A percentile compares a stretch with the other conserved stretches of the same genome.
Conservation (phyloP, 2,329 filamentous ascomycete species). For the Hymenoscyphus linearis region DNA sequence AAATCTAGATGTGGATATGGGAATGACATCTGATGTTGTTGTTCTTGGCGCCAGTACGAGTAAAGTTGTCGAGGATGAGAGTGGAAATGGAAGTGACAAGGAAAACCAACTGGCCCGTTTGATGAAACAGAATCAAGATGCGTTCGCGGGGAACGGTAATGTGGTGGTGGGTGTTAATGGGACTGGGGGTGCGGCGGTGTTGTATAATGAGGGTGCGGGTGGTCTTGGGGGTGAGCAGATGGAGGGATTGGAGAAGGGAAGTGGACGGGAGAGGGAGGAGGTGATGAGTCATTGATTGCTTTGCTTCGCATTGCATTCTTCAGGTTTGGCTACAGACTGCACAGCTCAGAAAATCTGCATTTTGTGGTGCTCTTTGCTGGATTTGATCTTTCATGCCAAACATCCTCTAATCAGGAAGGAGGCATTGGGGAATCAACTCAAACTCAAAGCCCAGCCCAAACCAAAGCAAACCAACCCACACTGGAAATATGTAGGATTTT, state of each 20-base stretch:
- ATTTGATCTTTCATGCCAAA: too few species aligned
- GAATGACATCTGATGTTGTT: too few species aligned
- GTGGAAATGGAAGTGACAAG: neutral
- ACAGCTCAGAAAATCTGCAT: too few species aligned
- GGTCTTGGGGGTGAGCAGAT: neutral
- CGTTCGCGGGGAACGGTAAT: conserved; percentile 1
- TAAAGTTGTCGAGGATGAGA: too few species aligned
- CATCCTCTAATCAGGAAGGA: too few species aligned
- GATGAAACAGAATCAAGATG: neutral
- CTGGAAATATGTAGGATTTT: too few species aligned
- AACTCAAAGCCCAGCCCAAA: too few species aligned
- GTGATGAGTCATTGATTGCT: conserved; percentile 3
- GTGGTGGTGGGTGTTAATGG: neutral
- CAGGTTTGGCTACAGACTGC: too few species aligned
- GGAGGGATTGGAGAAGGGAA: neutral
- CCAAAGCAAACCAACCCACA: too few species aligned
- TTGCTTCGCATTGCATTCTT: neutral
- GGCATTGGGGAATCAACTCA: too few species aligned
- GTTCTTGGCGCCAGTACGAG: too few species aligned
- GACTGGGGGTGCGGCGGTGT: neutral
- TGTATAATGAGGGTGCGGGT: neutral
- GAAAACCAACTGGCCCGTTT: neutral
- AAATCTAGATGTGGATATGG: neutral
- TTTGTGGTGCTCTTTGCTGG: too few species aligned
- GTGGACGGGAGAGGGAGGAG: neutral